These are phyloP conservation scores for Phytophthora capsici DNA, from an alignment of 352 stramenopile species.

Conservation along the genomic window DNA sequence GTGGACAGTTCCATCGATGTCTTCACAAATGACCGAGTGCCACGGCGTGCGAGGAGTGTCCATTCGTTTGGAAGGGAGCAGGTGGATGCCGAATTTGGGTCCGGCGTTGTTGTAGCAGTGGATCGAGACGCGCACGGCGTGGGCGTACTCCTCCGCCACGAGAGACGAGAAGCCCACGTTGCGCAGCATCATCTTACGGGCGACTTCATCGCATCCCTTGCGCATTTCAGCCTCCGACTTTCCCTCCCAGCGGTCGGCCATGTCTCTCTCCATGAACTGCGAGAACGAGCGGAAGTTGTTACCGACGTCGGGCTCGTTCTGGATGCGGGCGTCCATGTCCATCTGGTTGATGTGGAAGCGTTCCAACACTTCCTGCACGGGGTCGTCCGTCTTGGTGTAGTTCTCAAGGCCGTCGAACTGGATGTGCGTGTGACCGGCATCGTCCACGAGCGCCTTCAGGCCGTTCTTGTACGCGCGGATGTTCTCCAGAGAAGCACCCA, in stretches of 20 bases:
- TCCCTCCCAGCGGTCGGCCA: slow-evolving; percentile 9
- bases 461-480: slow-evolving; percentile 28
- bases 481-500: slow-evolving; percentile 16
- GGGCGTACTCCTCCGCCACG: slow-evolving; percentile 11
- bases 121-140: slow-evolving; percentile 25
- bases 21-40: slow-evolving; percentile 16
- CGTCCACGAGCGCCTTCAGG: slow-evolving; percentile 21
- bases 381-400: slow-evolving; percentile 28
- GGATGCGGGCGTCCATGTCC: slow-evolving; percentile 28
- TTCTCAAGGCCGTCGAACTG: slow-evolving; percentile 30
- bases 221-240: slow-evolving; percentile 18
- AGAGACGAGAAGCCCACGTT: slow-evolving; percentile 28
- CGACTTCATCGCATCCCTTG: slow-evolving; percentile 22
- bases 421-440: slow-evolving; percentile 29
- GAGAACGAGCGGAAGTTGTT: slow-evolving; percentile 28
- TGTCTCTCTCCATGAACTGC: slow-evolving; percentile 25
- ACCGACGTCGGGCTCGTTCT: slow-evolving; percentile 16
- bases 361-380: slow-evolving; percentile 24
- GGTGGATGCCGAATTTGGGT: slow-evolving; percentile 26
- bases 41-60: slow-evolving; percentile 10
- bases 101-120: slow-evolving; percentile 29
- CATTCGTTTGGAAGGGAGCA: slow-evolving; percentile 8
- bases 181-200: slow-evolving; percentile 27
- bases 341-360: slow-evolving; percentile 27
- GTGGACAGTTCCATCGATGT: slow-evolving; percentile 15